These are phyloP conservation scores for Microthlaspi erraticum DNA, from an alignment of 345 rosid species.

Conservation along the genomic window DNA sequence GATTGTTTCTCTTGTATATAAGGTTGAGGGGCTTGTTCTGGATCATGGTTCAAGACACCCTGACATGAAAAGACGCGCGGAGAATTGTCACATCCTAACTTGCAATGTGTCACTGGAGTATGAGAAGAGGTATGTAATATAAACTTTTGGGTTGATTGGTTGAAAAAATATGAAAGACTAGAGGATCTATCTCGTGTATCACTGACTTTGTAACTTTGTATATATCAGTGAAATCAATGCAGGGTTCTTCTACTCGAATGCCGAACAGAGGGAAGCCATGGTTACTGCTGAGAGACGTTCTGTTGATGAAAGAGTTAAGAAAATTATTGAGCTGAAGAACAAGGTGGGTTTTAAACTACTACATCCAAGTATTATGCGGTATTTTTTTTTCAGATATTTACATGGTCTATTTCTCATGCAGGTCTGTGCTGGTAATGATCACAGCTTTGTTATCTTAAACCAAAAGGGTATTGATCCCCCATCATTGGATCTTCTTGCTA, in stretches of 20 bases:
- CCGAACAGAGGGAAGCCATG: conserved; percentile 99
- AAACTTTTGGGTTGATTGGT: conserved; percentile 2
- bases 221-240: conserved; percentile 90
- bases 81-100: conserved; percentile 89
- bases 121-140: conserved; percentile 74
- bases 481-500: conserved; percentile 89
- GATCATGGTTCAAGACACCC: conserved; percentile 99
- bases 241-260: conserved; percentile 98
- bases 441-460: conserved; percentile 83
- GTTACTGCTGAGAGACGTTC: conserved; percentile 90
- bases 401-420: conserved; percentile 44
- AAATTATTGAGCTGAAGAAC: conserved; percentile 86
- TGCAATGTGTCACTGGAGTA: conserved; percentile 96
- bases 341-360: conserved; percentile 52
- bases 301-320: conserved; percentile 86
- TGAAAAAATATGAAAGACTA: conserved; percentile 9
- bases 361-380: conserved; percentile 1
- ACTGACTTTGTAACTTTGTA: conserved; percentile 43
- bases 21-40: conserved; percentile 98
- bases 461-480: conserved; percentile 99
- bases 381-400: conserved; percentile 13
- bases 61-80: conserved; percentile 97
- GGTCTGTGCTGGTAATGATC: conserved; percentile 87
- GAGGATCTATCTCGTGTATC: neutral
- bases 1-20: conserved; percentile 12